Evolutionary conservation across 2,329 filamentous ascomycete species (phyloP).

Genomic region (Xylariaceae sp.): DNA sequence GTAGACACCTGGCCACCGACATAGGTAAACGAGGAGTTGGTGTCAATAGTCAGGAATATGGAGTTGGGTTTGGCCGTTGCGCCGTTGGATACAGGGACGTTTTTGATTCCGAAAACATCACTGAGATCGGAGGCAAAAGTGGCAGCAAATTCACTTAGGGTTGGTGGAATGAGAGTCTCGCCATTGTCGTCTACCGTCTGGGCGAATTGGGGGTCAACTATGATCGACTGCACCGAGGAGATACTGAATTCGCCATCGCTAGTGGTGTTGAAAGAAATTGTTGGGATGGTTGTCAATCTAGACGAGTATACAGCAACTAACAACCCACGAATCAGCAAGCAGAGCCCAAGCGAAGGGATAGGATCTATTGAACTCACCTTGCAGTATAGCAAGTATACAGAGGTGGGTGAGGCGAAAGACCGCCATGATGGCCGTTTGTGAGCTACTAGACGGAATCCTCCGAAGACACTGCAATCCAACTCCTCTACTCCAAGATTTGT

Average conservation of each 20-base stretch:
- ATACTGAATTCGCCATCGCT: slow-evolving; percentile 27
- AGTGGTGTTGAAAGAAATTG: slow-evolving; percentile 30
- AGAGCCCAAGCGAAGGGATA: not conserved
- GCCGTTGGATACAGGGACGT: slow-evolving; percentile 28
- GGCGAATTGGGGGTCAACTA: slow-evolving; percentile 41
- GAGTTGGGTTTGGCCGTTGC: slow-evolving; percentile 16
- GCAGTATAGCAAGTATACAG: slow-evolving; percentile 9
- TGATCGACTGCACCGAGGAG: slow-evolving; percentile 31
- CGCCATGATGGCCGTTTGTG: slow-evolving; percentile 8
- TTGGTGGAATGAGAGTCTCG: slow-evolving; percentile 48
- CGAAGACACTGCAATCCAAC: not conserved
- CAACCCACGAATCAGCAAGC: slow-evolving; percentile 7
- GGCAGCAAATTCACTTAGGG: slow-evolving; percentile 40
- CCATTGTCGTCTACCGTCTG: slow-evolving; percentile 39
- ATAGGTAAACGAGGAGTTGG: slow-evolving; percentile 37
- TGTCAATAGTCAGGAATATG: slow-evolving; percentile 45
- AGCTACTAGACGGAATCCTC: not conserved
- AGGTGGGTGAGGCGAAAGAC: slow-evolving; percentile 6
- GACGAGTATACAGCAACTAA: slow-evolving; percentile 18
- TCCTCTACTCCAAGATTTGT: not conserved
- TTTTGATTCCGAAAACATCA: slow-evolving; percentile 25
- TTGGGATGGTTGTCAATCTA: slow-evolving; percentile 32
- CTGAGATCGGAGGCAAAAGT: slow-evolving; percentile 39
- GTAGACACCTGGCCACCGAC: slow-evolving; percentile 41
- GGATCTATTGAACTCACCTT: slow-evolving; percentile 19